Conservation (phyloP, 2,329 filamentous ascomycete genomes). For the Fusarium scirpi region DNA sequence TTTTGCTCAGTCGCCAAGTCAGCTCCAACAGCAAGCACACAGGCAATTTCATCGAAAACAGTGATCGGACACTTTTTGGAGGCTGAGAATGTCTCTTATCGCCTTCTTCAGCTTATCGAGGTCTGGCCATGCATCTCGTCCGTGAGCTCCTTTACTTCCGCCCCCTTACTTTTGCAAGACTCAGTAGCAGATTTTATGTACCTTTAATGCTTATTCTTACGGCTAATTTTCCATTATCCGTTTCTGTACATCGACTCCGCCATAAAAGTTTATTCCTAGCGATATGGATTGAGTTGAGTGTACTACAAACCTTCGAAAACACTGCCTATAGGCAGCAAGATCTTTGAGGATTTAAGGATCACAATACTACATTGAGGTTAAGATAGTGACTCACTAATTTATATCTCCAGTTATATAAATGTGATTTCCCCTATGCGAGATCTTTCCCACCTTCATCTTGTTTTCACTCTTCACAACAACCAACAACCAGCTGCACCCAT, state of each 20-base stretch:
- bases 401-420: background rate
- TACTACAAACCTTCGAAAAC: background rate
- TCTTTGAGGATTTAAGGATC: background rate
- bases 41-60: rapidly evolving
- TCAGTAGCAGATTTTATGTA: background rate
- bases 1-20: background rate
- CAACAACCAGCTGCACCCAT: background rate
- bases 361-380: background rate
- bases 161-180: background rate
- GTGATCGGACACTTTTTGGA: background rate
- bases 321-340: background rate
- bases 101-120: background rate
- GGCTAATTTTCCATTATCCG: too few species aligned
- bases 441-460: background rate
- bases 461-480: background rate
- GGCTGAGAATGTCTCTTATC: background rate
- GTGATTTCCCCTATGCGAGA: background rate
- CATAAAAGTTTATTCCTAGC: background rate
- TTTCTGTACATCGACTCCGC: background rate
- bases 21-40: rapidly evolving
- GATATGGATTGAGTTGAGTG: background rate
- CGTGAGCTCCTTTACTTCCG: background rate
- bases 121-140: background rate
- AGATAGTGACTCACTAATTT: background rate
- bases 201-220: too few species aligned